These are phyloP conservation scores for Sambucus nigra DNA, from an alignment of 129 eudicot species.

Conservation along the genomic window DNA sequence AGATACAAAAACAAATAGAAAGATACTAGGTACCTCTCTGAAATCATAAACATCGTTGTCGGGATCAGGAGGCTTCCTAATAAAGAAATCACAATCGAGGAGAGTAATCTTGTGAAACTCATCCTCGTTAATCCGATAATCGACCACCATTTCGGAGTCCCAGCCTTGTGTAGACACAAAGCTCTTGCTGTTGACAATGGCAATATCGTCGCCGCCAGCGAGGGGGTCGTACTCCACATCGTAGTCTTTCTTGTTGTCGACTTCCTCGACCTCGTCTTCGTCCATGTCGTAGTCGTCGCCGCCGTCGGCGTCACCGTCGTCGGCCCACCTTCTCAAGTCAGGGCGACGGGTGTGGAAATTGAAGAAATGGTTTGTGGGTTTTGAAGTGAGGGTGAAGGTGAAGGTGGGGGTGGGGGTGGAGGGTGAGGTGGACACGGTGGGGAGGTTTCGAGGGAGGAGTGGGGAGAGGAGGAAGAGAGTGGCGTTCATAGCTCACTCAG, in stretches of 20 bases:
- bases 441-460: conserved; percentile 23
- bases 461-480: conserved; percentile 34
- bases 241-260: conserved; percentile 74
- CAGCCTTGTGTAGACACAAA: conserved; percentile 76
- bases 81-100: conserved; percentile 86
- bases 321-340: conserved; percentile 54
- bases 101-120: conserved; percentile 81
- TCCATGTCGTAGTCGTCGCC: conserved; percentile 63
- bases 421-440: conserved; percentile 10
- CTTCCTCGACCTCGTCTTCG: conserved; percentile 79
- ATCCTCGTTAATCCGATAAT: conserved; percentile 82
- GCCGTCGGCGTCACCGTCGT: conserved; percentile 61
- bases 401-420: conserved; percentile 18
- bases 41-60: conserved; percentile 85
- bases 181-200: conserved; percentile 51
- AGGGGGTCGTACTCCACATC: conserved; percentile 63
- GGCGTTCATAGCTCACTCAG: conserved; percentile 29
- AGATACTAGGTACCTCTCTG: conserved; percentile 49
- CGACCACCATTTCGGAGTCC: conserved; percentile 73
- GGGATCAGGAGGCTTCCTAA: conserved; percentile 88
- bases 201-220: conserved; percentile 35
- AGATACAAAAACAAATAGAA: background rate
- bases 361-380: conserved; percentile 8
- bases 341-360: conserved; percentile 9
- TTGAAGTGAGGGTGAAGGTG: background rate